phyloP scores from a whole-genome alignment of 768 basidiomycete species.

The Lentinus tigrinus region DNA sequence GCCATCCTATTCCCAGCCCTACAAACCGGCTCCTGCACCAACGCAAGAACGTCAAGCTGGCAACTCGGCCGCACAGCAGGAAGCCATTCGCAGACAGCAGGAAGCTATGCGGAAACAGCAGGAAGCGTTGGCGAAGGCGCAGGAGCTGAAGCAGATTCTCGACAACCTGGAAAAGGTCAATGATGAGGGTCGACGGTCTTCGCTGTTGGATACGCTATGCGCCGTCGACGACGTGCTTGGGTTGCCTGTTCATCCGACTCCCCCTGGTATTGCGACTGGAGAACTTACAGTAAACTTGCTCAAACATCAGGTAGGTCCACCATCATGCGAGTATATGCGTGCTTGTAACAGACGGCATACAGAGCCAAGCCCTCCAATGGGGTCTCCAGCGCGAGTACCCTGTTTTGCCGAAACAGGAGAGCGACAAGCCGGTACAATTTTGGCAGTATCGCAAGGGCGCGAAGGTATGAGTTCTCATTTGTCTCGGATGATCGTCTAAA shows the following conservation, averaged over 20 bases:
- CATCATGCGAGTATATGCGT: not conserved
- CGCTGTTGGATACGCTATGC: slow-evolving; percentile 69
- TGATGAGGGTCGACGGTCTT: slow-evolving; percentile 69
- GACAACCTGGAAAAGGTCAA: slow-evolving; percentile 72
- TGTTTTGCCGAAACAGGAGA: slow-evolving; percentile 58
- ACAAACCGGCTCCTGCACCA: not conserved
- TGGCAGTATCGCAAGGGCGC: slow-evolving; percentile 71
- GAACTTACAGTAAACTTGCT: slow-evolving; percentile 71
- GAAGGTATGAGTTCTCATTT: slow-evolving; percentile 43
- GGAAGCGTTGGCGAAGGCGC: slow-evolving; percentile 53
- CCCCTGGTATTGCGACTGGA: slow-evolving; percentile 68
- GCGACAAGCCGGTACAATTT: slow-evolving; percentile 82
- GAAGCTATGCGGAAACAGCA: slow-evolving; percentile 39
- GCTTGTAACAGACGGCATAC: not conserved
- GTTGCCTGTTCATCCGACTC: slow-evolving; percentile 67
- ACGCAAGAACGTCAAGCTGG: not conserved
- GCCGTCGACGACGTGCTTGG: slow-evolving; percentile 68
- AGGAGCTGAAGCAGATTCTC: slow-evolving; percentile 66
- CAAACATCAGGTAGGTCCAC: slow-evolving; percentile 68
- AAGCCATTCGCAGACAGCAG: slow-evolving; percentile 34
- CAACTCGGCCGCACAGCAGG: slow-evolving; percentile 31
- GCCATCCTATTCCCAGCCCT: not conserved
- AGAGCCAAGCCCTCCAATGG: slow-evolving; percentile 88
- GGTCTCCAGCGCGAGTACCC: slow-evolving; percentile 82
- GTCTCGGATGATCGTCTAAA: not conserved